phyloP scores from a whole-genome alignment of 306 rosid species.

The Heteromeles arbutifolia region DNA sequence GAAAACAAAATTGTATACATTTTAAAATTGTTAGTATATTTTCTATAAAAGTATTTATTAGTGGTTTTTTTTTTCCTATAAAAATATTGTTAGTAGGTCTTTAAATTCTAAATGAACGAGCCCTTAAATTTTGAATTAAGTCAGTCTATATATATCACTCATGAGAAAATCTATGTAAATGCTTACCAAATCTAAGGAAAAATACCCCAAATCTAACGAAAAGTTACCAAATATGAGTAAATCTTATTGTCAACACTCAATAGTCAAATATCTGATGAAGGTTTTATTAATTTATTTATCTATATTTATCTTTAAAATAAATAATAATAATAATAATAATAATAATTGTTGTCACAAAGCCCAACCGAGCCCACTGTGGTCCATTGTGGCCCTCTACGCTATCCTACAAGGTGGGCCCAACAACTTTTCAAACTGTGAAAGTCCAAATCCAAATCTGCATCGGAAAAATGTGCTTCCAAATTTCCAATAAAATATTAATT shows the following conservation, averaged over 20 bases:
- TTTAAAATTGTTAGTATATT: too few relatives aligned
- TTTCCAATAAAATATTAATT: background rate
- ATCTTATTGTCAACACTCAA: background rate
- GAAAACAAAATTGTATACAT: too few relatives aligned
- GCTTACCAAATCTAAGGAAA: background rate
- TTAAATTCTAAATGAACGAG: too few relatives aligned
- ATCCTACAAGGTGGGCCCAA: conserved; percentile 17
- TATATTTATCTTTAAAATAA: background rate
- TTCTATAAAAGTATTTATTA: background rate
- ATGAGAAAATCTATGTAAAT: background rate
- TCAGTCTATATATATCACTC: background rate
- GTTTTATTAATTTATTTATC: background rate
- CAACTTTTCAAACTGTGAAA: background rate
- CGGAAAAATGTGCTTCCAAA: background rate
- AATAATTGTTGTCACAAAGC: background rate
- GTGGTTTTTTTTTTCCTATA: background rate
- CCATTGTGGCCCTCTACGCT: conserved; percentile 6
- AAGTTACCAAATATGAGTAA: background rate
- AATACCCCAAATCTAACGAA: background rate
- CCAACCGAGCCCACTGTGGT: conserved; percentile 4
- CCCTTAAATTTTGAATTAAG: background rate
- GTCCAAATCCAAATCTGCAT: background rate
- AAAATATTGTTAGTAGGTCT: too few relatives aligned
- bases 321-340: too few relatives aligned
- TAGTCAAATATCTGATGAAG: background rate